These are phyloP conservation scores for Pestalotiopsis sp. DNA, from an alignment of 2,329 filamentous ascomycete genomes.

Conservation along the genomic window DNA sequence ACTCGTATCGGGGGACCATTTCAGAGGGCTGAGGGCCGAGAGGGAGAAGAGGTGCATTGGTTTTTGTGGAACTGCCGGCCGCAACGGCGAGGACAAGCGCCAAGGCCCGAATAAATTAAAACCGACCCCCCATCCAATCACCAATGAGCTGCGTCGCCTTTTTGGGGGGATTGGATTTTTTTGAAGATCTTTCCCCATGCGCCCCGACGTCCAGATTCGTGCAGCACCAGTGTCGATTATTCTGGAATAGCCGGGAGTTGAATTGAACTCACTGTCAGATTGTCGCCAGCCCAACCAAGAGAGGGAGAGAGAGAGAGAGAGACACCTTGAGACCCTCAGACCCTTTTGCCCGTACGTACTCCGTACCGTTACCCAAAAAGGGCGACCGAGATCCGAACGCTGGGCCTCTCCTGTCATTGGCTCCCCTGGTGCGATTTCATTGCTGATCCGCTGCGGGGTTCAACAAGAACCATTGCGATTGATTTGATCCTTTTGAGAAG, in stretches of 20 bases:
- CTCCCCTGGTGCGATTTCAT: not conserved
- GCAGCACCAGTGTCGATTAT: too few relatives aligned
- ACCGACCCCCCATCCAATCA: not conserved
- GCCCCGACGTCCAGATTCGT: not conserved
- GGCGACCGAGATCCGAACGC: not conserved
- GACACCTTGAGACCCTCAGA: not conserved
- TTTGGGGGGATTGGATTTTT: not conserved
- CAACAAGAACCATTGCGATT: not conserved
- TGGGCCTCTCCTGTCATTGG: not conserved
- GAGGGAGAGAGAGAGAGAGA: too few relatives aligned
- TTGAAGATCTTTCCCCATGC: not conserved
- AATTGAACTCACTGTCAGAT: too few relatives aligned
- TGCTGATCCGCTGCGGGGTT: constrained; percentile 6
- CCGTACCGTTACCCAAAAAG: not conserved
- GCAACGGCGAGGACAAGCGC: not conserved
- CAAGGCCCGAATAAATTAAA: not conserved
- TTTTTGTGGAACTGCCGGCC: not conserved
- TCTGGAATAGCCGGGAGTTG: too few relatives aligned
- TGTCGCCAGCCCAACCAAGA: too few relatives aligned
- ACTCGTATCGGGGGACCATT: not conserved
- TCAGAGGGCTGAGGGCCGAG: not conserved
- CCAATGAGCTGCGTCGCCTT: not conserved
- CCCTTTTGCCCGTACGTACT: not conserved
- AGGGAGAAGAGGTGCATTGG: not conserved
- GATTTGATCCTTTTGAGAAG: not conserved